Percentiles rank a stretch among this genome's conserved stretches.
Conservation (phyloP, 2,329 filamentous ascomycete species). For the Fusarium pseudonygamai region DNA sequence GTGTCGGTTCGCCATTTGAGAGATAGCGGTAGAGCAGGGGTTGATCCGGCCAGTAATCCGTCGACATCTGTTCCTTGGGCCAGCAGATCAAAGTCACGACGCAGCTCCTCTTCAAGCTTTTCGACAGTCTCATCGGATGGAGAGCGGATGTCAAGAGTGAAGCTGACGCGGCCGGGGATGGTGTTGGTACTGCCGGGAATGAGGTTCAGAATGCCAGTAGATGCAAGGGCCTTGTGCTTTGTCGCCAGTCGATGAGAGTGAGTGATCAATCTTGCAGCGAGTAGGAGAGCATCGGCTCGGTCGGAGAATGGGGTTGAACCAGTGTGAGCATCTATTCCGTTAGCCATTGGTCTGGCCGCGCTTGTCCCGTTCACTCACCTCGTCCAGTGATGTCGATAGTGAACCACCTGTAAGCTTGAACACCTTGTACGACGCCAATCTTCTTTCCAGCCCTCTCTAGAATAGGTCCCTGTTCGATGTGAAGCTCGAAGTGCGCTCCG, state of each 20-base stretch:
- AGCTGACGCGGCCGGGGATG: slow-evolving; percentile 70
- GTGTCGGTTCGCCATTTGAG: slow-evolving; percentile 70
- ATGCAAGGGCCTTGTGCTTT: slow-evolving; percentile 38
- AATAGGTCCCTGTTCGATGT: slow-evolving; percentile 74
- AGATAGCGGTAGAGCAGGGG: slow-evolving; percentile 56
- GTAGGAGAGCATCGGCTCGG: slow-evolving; percentile 45
- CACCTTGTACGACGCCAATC: slow-evolving; percentile 34
- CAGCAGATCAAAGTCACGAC: slow-evolving; percentile 56
- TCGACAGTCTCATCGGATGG: slow-evolving; percentile 63
- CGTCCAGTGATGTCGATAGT: slow-evolving; percentile 38
- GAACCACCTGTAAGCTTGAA: slow-evolving; percentile 44
- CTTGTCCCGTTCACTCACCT: too few species aligned
- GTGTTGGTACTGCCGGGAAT: slow-evolving; percentile 74
- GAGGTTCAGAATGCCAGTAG: slow-evolving; percentile 42
- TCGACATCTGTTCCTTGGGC: slow-evolving; percentile 59
- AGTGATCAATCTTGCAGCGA: slow-evolving; percentile 43
- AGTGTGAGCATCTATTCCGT: slow-evolving; percentile 39
- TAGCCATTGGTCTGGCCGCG: too few species aligned
- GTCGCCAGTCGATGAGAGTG: slow-evolving; percentile 41
- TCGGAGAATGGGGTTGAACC: slow-evolving; percentile 44
- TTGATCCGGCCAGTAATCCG: slow-evolving; percentile 25
- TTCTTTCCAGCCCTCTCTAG: slow-evolving; percentile 27
- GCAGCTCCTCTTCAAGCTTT: slow-evolving; percentile 58
- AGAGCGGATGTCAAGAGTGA: slow-evolving; percentile 72
- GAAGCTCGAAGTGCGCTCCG: slow-evolving; percentile 82